Percentiles rank a stretch among this genome's conserved stretches.
Evolutionary conservation across 495 filamentous ascomycete genomes (phyloP).

Genomic region (Lophium mytilinum): DNA sequence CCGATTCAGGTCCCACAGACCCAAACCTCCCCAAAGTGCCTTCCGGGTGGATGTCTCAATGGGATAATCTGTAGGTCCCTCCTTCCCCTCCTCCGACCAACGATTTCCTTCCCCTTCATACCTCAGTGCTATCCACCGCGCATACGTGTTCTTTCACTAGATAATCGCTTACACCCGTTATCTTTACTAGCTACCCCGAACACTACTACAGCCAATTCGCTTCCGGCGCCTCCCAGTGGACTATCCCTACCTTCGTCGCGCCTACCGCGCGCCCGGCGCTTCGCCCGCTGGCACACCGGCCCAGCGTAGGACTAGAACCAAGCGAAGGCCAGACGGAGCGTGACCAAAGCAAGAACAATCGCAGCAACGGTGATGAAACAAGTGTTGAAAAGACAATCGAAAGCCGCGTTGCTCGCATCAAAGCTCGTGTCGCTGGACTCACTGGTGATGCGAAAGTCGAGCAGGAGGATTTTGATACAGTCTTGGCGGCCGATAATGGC

Average conservation of each 20-base stretch:
- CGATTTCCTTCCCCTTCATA: background rate
- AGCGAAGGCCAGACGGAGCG: too few species aligned
- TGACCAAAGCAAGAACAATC: too few species aligned
- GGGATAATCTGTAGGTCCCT: conserved; percentile 21
- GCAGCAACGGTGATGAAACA: too few species aligned
- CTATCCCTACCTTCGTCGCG: conserved; percentile 30
- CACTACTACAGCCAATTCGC: conserved; percentile 36
- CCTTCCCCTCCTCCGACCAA: background rate
- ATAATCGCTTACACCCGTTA: background rate
- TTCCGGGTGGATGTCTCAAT: conserved; percentile 28
- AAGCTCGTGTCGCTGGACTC: too few species aligned
- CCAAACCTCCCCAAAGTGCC: conserved; percentile 18
- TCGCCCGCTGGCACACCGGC: conserved; percentile 30
- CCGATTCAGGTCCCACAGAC: conserved; percentile 24
- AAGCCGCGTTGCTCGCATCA: too few species aligned
- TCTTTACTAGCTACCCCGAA: conserved; percentile 19
- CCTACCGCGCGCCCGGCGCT: conserved; percentile 22
- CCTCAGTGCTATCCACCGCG: background rate
- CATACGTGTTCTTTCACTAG: background rate
- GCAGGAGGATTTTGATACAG: too few species aligned
- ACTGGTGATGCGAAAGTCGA: too few species aligned
- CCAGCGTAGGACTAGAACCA: conserved; percentile 64
- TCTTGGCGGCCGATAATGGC: too few species aligned
- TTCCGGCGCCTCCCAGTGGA: conserved; percentile 37
- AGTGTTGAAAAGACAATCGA: too few species aligned